These are phyloP conservation scores for Sporisorium scitamineum DNA, from an alignment of 1,284 basidiomycete species.

Conservation along the genomic window DNA sequence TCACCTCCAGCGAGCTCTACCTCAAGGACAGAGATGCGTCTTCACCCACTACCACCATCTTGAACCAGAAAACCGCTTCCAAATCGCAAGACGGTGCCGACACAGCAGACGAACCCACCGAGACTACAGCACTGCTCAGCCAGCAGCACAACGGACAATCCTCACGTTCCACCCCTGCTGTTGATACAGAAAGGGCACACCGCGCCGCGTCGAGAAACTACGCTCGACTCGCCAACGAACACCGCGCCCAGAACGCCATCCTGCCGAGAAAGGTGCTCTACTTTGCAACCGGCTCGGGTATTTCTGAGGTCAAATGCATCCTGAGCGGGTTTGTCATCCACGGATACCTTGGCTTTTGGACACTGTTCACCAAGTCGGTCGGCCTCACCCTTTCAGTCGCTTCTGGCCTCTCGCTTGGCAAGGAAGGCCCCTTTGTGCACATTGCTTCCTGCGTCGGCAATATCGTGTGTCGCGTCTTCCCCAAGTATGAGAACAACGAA, in stretches of 20 bases:
- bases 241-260: constrained; percentile 47
- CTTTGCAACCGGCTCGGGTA: constrained; percentile 92
- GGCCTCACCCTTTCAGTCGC: constrained; percentile 81
- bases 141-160: constrained; percentile 14
- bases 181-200: constrained; percentile 2
- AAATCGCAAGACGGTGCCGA: background rate
- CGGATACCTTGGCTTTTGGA: constrained; percentile 91
- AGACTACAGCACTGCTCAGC: constrained; percentile 35
- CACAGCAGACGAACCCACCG: constrained; percentile 12
- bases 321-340: constrained; percentile 92
- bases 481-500: constrained; percentile 81
- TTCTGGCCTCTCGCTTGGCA: constrained; percentile 68
- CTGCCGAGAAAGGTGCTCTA: constrained; percentile 71
- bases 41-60: constrained; percentile 13
- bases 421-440: constrained; percentile 97
- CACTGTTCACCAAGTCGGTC: constrained; percentile 87
- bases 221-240: constrained; percentile 42
- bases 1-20: constrained; percentile 75
- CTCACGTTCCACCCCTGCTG: constrained; percentile 3
- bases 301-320: constrained; percentile 97
- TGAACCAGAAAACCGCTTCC: constrained; percentile 11
- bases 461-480: constrained; percentile 86
- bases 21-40: constrained; percentile 23
- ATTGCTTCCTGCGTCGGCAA: constrained; percentile 95
- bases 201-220: constrained; percentile 13